Evolutionary conservation across 441 rosid species (phyloP).

Genomic region (Aleurites moluccanus): DNA sequence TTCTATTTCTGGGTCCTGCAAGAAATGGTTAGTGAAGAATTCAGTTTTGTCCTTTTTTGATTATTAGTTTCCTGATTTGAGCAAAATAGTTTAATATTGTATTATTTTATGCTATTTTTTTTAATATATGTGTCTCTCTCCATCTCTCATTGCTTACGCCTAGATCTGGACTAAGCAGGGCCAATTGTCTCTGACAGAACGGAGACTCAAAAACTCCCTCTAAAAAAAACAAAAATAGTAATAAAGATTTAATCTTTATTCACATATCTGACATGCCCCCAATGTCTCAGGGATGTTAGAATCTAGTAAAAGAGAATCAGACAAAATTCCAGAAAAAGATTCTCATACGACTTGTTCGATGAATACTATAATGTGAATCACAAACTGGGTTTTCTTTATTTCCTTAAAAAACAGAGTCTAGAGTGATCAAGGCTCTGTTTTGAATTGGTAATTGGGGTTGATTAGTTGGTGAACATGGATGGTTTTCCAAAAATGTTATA

Average conservation of each 20-base stretch:
- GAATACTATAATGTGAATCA: slow-evolving; percentile 41
- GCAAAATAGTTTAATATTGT: slow-evolving; percentile 16
- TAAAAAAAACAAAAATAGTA: slow-evolving; percentile 23
- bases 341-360: slow-evolving; percentile 22
- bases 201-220: neutral
- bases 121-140: neutral
- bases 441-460: neutral
- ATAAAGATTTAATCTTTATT: slow-evolving; percentile 24
- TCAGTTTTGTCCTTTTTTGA: slow-evolving; percentile 41
- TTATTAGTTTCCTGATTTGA: slow-evolving; percentile 37
- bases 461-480: slow-evolving; percentile 33
- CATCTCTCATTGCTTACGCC: slow-evolving; percentile 27
- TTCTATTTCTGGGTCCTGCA: slow-evolving; percentile 25
- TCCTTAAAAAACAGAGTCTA: slow-evolving; percentile 14
- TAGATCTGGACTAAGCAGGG: slow-evolving; percentile 28
- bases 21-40: slow-evolving; percentile 32
- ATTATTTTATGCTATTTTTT: slow-evolving; percentile 9
- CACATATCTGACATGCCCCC: slow-evolving; percentile 35
- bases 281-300: slow-evolving; percentile 30
- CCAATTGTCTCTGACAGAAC: slow-evolving; percentile 33
- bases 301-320: slow-evolving; percentile 36
- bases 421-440: neutral
- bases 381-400: slow-evolving; percentile 28
- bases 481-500: slow-evolving; percentile 32
- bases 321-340: slow-evolving; percentile 28